These are phyloP conservation scores for Podaxis sp. DNA, from an alignment of 768 basidiomycete species.

Conservation along the genomic window DNA sequence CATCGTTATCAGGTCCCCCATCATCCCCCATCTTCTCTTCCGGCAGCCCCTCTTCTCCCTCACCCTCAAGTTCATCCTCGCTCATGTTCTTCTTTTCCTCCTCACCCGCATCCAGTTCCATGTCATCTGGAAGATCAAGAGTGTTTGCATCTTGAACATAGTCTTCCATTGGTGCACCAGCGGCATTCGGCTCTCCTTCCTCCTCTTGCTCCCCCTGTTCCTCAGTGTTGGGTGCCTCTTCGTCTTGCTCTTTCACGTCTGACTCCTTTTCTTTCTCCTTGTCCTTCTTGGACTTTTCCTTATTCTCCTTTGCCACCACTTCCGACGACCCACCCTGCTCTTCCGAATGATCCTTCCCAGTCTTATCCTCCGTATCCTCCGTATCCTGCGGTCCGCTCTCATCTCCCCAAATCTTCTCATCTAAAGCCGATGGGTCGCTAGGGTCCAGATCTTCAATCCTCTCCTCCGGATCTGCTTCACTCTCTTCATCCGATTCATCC, in stretches of 20 bases:
- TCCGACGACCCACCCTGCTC: slow-evolving; percentile 55
- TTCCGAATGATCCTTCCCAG: slow-evolving; percentile 59
- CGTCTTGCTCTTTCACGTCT: slow-evolving; percentile 16
- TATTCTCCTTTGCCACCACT: slow-evolving; percentile 75
- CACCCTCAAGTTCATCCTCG: slow-evolving; percentile 72
- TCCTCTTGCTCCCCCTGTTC: slow-evolving; percentile 34
- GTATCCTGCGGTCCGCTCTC: slow-evolving; percentile 59
- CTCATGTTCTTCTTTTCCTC: slow-evolving; percentile 19
- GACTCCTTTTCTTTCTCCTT: slow-evolving; percentile 18
- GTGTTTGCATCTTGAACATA: slow-evolving; percentile 76
- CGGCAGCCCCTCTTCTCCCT: slow-evolving; percentile 59
- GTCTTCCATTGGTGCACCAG: slow-evolving; percentile 73
- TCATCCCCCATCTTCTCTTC: slow-evolving; percentile 30
- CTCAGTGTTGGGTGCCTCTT: slow-evolving; percentile 18
- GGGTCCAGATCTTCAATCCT: slow-evolving; percentile 80
- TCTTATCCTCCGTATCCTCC: slow-evolving; percentile 51
- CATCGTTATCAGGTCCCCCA: slow-evolving; percentile 13
- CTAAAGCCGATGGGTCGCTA: slow-evolving; percentile 78
- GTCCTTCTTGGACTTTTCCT: slow-evolving; percentile 30
- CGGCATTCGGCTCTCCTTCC: slow-evolving; percentile 41
- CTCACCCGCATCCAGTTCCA: slow-evolving; percentile 57
- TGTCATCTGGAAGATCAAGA: slow-evolving; percentile 87
- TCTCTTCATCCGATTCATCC: slow-evolving; percentile 50
- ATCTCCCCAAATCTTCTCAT: slow-evolving; percentile 98
- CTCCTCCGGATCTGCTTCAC: slow-evolving; percentile 74